Evolutionary conservation across 257 asterid species (phyloP).

Genomic region (Salvia hispanica): DNA sequence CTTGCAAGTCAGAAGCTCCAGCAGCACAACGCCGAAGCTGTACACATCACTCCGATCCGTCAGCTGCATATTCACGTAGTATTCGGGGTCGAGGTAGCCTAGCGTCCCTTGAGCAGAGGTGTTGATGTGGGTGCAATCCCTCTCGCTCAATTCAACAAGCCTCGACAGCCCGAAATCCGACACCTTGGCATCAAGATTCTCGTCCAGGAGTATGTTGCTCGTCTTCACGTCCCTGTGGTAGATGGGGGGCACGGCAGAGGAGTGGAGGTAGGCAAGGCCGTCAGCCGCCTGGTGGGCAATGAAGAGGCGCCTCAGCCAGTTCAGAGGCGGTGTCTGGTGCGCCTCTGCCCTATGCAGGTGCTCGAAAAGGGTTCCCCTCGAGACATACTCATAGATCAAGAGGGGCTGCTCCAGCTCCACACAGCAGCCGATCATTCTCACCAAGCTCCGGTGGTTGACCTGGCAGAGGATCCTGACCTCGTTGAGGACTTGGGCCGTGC

Average conservation of each 20-base stretch:
- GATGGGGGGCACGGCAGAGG: slow-evolving; percentile 57
- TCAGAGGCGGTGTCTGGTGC: slow-evolving; percentile 35
- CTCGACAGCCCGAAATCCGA: slow-evolving; percentile 65
- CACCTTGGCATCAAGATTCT: slow-evolving; percentile 57
- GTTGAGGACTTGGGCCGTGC: slow-evolving; percentile 54
- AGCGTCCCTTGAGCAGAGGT: slow-evolving; percentile 67
- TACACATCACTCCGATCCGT: slow-evolving; percentile 64
- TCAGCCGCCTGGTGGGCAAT: slow-evolving; percentile 52
- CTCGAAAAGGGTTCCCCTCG: slow-evolving; percentile 58
- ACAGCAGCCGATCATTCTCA: slow-evolving; percentile 55
- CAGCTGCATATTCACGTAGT: slow-evolving; percentile 50
- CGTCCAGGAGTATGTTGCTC: slow-evolving; percentile 52
- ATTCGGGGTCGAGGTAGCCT: slow-evolving; percentile 67
- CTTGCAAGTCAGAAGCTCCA: slow-evolving; percentile 56
- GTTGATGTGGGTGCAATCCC: slow-evolving; percentile 50
- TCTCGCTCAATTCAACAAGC: slow-evolving; percentile 49
- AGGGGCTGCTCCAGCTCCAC: slow-evolving; percentile 63
- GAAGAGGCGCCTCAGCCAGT: slow-evolving; percentile 48
- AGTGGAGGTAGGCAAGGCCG: slow-evolving; percentile 61
- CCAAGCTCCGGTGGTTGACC: slow-evolving; percentile 61
- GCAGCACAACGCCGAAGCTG: slow-evolving; percentile 64
- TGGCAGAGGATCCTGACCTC: slow-evolving; percentile 64
- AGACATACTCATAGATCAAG: slow-evolving; percentile 49
- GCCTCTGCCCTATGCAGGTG: slow-evolving; percentile 45
- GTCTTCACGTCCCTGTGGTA: slow-evolving; percentile 65